Percentiles rank a stretch among this genome's conserved stretches.
These are phyloP conservation scores for Hevea brasiliensis DNA, from an alignment of 345 rosid genomes.

Conservation along the genomic window DNA sequence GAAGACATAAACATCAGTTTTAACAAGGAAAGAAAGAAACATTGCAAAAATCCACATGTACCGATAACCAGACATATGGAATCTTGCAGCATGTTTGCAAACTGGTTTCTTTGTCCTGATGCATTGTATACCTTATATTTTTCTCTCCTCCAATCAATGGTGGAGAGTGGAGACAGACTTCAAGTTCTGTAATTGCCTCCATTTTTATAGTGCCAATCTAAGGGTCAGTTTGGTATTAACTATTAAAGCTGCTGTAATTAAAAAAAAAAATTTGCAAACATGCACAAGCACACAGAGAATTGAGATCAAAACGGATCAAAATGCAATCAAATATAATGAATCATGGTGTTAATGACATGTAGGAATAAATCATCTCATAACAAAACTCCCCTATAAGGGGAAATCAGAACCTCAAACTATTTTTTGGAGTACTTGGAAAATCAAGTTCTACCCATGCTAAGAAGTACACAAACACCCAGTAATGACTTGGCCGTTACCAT, in stretches of 20 bases:
- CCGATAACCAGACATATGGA: slow-evolving; percentile 5
- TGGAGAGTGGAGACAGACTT: too few species aligned
- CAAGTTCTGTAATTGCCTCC: too few species aligned
- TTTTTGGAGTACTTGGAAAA: slow-evolving; percentile 13
- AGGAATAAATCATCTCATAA: slow-evolving; percentile 18
- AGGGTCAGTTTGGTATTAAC: too few species aligned
- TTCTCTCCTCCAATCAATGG: background rate
- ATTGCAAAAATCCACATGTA: background rate
- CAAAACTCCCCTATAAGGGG: slow-evolving; percentile 33
- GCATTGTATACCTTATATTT: background rate
- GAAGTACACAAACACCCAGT: slow-evolving; percentile 15
- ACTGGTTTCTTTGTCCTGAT: background rate
- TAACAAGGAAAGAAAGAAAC: background rate
- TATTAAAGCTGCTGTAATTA: too few species aligned
- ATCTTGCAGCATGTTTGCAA: background rate
- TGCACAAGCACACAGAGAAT: background rate
- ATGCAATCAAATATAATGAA: slow-evolving; percentile 23
- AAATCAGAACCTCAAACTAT: slow-evolving; percentile 28
- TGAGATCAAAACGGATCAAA: slow-evolving; percentile 8
- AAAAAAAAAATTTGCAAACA: too few species aligned
- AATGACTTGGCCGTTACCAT: slow-evolving; percentile 20
- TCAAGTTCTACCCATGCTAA: slow-evolving; percentile 20
- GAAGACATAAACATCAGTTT: background rate
- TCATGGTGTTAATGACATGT: slow-evolving; percentile 15
- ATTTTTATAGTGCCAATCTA: too few species aligned